phyloP scores from a whole-genome alignment of 2,329 filamentous ascomycete genomes.

The Neurospora sp. region DNA sequence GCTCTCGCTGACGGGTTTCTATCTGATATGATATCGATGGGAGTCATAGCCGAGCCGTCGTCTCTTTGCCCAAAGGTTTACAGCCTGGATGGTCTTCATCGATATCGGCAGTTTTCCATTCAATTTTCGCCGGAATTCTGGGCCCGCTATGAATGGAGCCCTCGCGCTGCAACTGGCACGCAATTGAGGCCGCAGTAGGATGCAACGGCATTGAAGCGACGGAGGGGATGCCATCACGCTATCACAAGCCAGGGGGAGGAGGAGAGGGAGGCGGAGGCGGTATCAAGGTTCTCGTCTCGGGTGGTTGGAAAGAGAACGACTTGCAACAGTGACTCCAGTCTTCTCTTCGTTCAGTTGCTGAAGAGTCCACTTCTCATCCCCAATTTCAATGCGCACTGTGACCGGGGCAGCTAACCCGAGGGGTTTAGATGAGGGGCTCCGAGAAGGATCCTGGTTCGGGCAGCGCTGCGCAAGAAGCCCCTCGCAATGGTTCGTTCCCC shows the following conservation, averaged over 20 bases:
- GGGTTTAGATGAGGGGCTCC: neutral
- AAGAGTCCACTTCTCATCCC: neutral
- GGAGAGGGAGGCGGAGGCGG: neutral
- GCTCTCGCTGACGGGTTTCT: neutral
- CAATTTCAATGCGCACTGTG: neutral
- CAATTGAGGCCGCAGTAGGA: neutral
- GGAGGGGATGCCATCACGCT: neutral
- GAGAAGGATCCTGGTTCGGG: neutral
- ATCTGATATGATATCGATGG: neutral
- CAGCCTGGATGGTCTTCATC: neutral
- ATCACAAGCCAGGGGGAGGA: neutral
- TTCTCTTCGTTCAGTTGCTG: neutral
- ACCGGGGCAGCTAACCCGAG: neutral
- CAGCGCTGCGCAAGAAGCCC: neutral
- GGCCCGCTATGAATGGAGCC: neutral
- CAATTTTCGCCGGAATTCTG: neutral
- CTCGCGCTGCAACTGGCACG: neutral
- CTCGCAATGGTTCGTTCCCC: neutral
- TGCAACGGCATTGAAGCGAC: neutral
- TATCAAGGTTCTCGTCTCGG: neutral
- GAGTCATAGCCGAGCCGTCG: neutral
- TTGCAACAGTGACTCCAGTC: neutral
- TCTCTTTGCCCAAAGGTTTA: neutral
- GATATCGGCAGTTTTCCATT: neutral
- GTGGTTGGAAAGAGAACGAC: neutral